Percentiles rank a stretch among this genome's conserved stretches.
Evolutionary conservation across 1,139 yeast species (phyloP).

Genomic region (Debaryomycetaceae sp.): DNA sequence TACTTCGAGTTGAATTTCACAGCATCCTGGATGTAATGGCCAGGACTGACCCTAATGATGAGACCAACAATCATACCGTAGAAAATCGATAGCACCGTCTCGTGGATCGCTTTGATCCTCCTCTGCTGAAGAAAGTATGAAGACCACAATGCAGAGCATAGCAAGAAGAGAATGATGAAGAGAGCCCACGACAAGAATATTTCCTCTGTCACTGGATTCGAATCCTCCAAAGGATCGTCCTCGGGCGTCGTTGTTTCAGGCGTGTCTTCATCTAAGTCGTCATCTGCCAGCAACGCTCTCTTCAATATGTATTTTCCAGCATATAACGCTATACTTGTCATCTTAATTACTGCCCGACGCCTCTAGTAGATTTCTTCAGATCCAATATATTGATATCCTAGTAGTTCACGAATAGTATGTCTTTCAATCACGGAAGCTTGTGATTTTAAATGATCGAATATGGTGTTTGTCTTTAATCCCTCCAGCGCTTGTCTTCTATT

Average conservation of each 20-base stretch:
- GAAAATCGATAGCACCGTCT: constrained; percentile 91
- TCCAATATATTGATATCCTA: too few species aligned
- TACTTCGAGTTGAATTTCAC: constrained; percentile 93
- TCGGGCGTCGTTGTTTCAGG: constrained; percentile 53
- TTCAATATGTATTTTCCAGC: constrained; percentile 25
- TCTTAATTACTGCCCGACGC: constrained; percentile 4
- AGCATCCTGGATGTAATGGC: constrained; percentile 95
- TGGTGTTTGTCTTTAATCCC: too few species aligned
- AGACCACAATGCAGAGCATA: constrained; percentile 91
- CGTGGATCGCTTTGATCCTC: constrained; percentile 91
- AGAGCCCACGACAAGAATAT: constrained; percentile 97
- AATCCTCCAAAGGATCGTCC: constrained; percentile 54
- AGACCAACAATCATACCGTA: constrained; percentile 97
- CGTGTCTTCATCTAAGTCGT: constrained; percentile 36
- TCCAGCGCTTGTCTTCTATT: too few species aligned
- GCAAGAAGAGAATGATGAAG: constrained; percentile 73
- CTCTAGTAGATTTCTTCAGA: too few species aligned
- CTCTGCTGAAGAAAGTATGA: constrained; percentile 90
- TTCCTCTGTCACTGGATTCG: constrained; percentile 94
- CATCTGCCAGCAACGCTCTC: constrained; percentile 25
- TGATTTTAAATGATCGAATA: too few species aligned
- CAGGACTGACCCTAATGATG: constrained; percentile 85
- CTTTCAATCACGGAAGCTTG: too few species aligned
- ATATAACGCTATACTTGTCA: constrained; percentile 27
- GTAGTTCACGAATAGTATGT: too few species aligned